Base-by-base conservation (phyloP, 2,329 filamentous ascomycete species). In the Phyllosticta citriasiana region DNA sequence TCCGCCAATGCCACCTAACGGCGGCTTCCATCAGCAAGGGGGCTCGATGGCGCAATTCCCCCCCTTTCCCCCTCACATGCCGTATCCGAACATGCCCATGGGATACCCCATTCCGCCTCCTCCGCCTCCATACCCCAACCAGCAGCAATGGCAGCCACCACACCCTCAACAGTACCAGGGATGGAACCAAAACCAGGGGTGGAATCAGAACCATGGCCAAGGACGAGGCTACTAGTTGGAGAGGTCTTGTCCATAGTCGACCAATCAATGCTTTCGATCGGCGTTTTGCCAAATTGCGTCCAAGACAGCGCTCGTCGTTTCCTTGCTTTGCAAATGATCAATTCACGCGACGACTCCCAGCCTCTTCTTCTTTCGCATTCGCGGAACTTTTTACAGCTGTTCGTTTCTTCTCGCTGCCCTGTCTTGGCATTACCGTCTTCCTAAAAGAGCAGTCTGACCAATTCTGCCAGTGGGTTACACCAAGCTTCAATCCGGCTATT, bases 61-160 rank as follows among this genome's bases (percentile, higher is more conserved):
- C 27, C 35, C 35, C 4, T 61, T 57, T 8, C 59, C 54, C 26
- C 54, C 59, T 40, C 59, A 57, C n/a, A 52, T 40, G 53, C 40
- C 40, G 14, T 47, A 47, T 19, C 50, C 59, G 27, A 60, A 40
- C 50, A 61, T 61, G 50, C 55, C 54, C 16, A 57, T 61, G 47
- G 59, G 59, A 6, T 61, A 57, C 52, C 57, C 57, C 12, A 59
- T 59, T 52, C 57, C 57, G 9, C 47, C 30, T 27, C 47, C 40
- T 2, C 54, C 59, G 8, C 59, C 59, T 33, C 59, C 59, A 10
- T 27, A 35, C 22, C 53, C 58, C 19, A 54, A 54, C 14, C 58
- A 60, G 53, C 58, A 55, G 35, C 58, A 56, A 47, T 54, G 55
- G 27, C 54, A 56, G 27, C 30, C 22, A 8, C 57, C 50, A 40